phyloP scores from a whole-genome alignment of 495 filamentous ascomycete species.

The Podospora pseudopauciseta region DNA sequence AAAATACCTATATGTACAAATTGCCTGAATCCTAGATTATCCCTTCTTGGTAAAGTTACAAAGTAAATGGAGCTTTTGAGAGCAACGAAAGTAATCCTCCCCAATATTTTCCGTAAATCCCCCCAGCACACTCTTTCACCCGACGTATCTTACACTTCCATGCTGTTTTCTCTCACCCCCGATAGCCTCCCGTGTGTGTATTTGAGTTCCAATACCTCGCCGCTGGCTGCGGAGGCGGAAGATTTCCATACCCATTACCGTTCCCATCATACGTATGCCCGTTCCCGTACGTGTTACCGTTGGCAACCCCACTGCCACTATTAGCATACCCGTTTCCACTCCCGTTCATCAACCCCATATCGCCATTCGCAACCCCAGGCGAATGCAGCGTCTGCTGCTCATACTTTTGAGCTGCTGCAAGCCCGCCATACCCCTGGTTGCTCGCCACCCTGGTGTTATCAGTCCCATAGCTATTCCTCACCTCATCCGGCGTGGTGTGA shows the following conservation, averaged over 20 bases:
- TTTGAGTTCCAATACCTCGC: neutral
- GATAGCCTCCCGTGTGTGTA: neutral
- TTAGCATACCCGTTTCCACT: neutral
- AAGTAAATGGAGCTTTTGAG: neutral
- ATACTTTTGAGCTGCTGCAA: constrained; percentile 19
- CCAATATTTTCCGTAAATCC: neutral
- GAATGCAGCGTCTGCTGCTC: neutral
- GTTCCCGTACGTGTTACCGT: neutral
- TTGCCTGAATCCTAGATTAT: neutral
- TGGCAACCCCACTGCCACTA: neutral
- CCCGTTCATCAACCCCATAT: neutral
- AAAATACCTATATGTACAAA: neutral
- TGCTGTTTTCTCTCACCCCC: neutral
- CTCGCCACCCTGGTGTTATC: constrained; percentile 36
- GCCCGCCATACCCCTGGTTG: constrained; percentile 13
- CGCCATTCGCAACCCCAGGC: neutral
- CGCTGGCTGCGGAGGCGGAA: neutral
- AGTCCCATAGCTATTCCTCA: constrained; percentile 41
- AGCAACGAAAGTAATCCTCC: neutral
- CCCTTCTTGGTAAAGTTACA: neutral
- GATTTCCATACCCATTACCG: neutral
- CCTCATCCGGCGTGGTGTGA: constrained; percentile 39
- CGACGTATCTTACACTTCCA: neutral
- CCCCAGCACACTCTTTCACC: neutral
- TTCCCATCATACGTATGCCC: neutral